Base-by-base conservation (phyloP, 129 eudicot species). In the Smallanthus sonchifolius region DNA sequence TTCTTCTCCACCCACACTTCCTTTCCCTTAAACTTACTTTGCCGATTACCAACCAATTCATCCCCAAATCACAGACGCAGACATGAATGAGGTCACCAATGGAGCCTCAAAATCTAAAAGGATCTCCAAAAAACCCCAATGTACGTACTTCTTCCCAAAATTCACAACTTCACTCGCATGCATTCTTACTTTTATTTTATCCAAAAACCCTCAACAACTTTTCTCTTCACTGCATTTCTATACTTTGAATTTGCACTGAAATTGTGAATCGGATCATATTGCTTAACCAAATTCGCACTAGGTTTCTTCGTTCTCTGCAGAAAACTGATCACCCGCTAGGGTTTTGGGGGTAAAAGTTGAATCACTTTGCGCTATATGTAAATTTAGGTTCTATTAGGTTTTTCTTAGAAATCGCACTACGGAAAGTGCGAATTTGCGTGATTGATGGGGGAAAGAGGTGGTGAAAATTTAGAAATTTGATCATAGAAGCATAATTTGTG, bases 101-200 rank as follows among this genome's bases (percentile, higher is more conserved):
- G 88, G 82, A 73, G 69, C 74, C 35, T 74, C 86, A 6, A 70
- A 84, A 69, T 16, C 87, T 69, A 82, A 72, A 72, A 79, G 55
- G 48, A 47, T 38, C 14, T 85, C 90, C 72, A 85, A 69, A 70
- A 85, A 81, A 82, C 96, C 88, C 70, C 70, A 79, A 65, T 90
- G 96, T 90, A 83, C 39, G 40, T 76, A 16, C 13, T 6, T 9
- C 20, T 49, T 51, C 72, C 16, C 72, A 11, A 67, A 32, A 4
- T 10, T n/a, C 4, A 13, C 60, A 48, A 35, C 54, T 34, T 38
- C 38, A 34, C 30, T 67, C 6, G 1, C 75, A 34, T 66, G 74
- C 67, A 66, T 83, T 43, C 5, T 14, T 62, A 3, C 7, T 47
- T 16, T 45, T 17, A 52, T 13, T 30, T 10, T 14, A 71, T 5